phyloP scores from a whole-genome alignment of 1,139 yeast species.

The Geotrichum macrosporum region DNA sequence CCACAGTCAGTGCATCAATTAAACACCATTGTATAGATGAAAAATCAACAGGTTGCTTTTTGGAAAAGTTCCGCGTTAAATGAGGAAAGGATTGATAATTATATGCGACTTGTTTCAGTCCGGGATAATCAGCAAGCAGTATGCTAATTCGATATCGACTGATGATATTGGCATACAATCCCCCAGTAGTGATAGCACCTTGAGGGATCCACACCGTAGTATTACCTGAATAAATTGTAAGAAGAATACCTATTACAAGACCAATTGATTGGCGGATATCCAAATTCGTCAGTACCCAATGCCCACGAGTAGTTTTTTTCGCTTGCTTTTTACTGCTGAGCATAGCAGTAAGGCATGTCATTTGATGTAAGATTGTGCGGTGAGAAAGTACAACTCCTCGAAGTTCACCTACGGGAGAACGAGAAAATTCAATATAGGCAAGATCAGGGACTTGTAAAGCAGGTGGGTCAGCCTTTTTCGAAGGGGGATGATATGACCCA shows the following conservation, averaged over 20 bases:
- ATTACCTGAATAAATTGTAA: conserved; percentile 83
- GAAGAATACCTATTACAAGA: conserved; percentile 70
- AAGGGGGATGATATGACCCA: conserved; percentile 61
- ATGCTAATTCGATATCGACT: conserved; percentile 69
- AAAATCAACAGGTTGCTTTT: conserved; percentile 72
- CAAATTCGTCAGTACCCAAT: conserved; percentile 45
- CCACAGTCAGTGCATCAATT: conserved; percentile 86
- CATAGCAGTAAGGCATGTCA: conserved; percentile 68
- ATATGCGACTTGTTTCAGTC: conserved; percentile 86
- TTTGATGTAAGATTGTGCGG: conserved; percentile 80
- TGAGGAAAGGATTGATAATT: conserved; percentile 91
- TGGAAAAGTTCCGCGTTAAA: conserved; percentile 71
- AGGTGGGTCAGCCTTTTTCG: conserved; percentile 59
- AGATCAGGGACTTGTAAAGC: conserved; percentile 67
- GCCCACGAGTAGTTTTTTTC: conserved; percentile 1
- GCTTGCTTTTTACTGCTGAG: conserved; percentile 37
- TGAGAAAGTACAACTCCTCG: conserved; percentile 94
- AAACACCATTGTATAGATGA: conserved; percentile 83
- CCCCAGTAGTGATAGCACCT: conserved; percentile 70
- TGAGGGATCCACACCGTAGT: conserved; percentile 77
- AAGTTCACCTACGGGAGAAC: conserved; percentile 86
- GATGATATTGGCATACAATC: conserved; percentile 78
- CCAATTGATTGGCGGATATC: conserved; percentile 90
- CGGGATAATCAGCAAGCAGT: conserved; percentile 78
- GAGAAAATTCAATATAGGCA: conserved; percentile 89